phyloP scores from a whole-genome alignment of 345 rosid species.

The Eucalyptus pauciflora region DNA sequence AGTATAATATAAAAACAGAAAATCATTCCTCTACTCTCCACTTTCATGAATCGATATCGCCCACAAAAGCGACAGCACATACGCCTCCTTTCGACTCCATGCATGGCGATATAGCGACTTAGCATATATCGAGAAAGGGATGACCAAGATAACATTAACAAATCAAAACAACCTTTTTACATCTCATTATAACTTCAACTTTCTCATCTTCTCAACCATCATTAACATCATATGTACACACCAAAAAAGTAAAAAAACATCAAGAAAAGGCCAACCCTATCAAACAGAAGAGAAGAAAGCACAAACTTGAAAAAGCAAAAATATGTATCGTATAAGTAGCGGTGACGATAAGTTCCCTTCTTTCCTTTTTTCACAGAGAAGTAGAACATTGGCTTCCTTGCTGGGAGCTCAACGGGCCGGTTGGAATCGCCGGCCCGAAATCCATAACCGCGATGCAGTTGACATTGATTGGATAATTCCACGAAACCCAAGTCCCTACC shows the following conservation, averaged over 20 bases:
- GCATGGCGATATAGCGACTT: background rate
- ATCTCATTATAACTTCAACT: background rate
- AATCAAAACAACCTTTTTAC: background rate
- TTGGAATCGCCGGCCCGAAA: constrained; percentile 40
- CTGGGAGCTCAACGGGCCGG: constrained; percentile 36
- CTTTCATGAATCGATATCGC: background rate
- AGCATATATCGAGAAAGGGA: background rate
- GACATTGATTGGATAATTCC: constrained; percentile 48
- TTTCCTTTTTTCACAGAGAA: constrained; percentile 13
- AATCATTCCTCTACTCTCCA: background rate
- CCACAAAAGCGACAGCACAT: background rate
- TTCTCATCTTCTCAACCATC: background rate
- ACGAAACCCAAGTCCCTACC: constrained; percentile 88
- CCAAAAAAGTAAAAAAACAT: background rate
- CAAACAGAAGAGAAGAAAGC: background rate
- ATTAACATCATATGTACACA: background rate
- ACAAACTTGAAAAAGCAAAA: background rate
- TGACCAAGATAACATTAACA: background rate
- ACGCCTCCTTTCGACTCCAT: background rate
- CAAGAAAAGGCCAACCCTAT: background rate
- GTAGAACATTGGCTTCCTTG: constrained; percentile 77
- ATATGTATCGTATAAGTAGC: background rate
- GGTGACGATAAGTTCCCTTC: background rate
- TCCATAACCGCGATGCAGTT: constrained; percentile 57
- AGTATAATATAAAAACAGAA: background rate